phyloP scores from a whole-genome alignment of 257 asterid genomes.

The Henckelia pumila region DNA sequence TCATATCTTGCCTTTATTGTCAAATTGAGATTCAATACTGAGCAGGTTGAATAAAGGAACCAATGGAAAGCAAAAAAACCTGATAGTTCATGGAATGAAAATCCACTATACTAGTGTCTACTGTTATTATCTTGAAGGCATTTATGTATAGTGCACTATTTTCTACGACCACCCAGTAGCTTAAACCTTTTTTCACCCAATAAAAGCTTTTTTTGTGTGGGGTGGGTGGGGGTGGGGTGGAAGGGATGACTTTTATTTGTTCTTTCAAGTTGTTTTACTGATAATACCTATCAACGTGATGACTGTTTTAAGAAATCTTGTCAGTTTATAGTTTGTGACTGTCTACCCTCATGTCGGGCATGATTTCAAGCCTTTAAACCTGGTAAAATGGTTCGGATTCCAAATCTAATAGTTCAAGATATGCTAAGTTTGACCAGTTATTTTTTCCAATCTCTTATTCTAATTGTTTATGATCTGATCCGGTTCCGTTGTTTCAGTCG shows the following conservation, averaged over 20 bases:
- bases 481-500: constrained; percentile 53
- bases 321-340: not conserved
- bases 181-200: not conserved
- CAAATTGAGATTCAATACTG: not conserved
- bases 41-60: not conserved
- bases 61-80: not conserved
- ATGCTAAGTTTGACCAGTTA: not conserved
- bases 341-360: not conserved
- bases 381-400: constrained; percentile 9
- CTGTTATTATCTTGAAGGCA: not conserved
- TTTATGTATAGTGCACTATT: not conserved
- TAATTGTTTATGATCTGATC: constrained; percentile 3
- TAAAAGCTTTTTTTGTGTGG: not conserved
- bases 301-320: constrained; percentile 1
- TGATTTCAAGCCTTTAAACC: not conserved
- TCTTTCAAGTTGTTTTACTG: constrained; percentile 8
- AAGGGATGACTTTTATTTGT: not conserved
- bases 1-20: not conserved
- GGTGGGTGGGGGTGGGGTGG: not conserved
- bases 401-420: not conserved
- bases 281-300: not conserved
- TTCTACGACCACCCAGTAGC: not conserved
- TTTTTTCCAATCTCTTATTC: constrained; percentile 14
- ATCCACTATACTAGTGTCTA: not conserved
- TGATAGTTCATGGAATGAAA: not conserved